A percentile compares a stretch with the other conserved stretches of the same genome.
These are phyloP conservation scores for Afroboletus lepidellus DNA, from an alignment of 1,284 basidiomycete species.

Conservation along the genomic window DNA sequence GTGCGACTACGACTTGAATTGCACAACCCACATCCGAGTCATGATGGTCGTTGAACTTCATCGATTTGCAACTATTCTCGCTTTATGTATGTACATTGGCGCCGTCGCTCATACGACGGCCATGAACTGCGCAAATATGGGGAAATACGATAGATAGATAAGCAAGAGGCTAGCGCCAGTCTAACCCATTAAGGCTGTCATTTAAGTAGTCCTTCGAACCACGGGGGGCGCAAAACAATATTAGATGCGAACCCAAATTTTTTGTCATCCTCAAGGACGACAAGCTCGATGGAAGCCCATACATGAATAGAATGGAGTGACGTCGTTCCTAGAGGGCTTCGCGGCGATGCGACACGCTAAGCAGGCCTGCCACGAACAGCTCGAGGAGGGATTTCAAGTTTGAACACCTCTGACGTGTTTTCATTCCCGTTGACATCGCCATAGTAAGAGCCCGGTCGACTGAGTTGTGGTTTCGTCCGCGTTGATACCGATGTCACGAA, in stretches of 20 bases:
- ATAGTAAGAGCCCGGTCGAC: slow-evolving; percentile 26
- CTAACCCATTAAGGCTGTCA: slow-evolving; percentile 9
- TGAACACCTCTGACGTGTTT: slow-evolving; percentile 14
- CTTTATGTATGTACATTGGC: slow-evolving; percentile 25
- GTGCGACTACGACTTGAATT: no score
- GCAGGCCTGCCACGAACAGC: slow-evolving; percentile 12
- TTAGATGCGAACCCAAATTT: slow-evolving; percentile 7
- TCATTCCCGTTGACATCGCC: slow-evolving; percentile 34
- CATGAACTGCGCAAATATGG: slow-evolving; percentile 11
- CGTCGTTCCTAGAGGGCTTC: slow-evolving; percentile 8
- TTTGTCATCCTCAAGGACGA: slow-evolving; percentile 5
- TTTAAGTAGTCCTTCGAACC: slow-evolving; percentile 5
- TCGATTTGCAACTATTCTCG: slow-evolving; percentile 10
- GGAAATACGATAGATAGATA: slow-evolving; percentile 30
- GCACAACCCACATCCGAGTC: neutral
- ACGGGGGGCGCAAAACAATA: slow-evolving; percentile 13
- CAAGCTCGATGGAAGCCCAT: slow-evolving; percentile 7
- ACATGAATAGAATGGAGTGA: slow-evolving; percentile 2
- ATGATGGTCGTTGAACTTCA: no score
- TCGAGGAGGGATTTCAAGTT: slow-evolving; percentile 4
- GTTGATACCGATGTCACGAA: slow-evolving; percentile 16
- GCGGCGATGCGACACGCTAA: slow-evolving; percentile 4
- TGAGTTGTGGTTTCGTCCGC: slow-evolving; percentile 18
- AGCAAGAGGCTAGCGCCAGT: slow-evolving; percentile 19
- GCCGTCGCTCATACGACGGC: slow-evolving; percentile 1